Percentiles rank a stretch among this genome's conserved stretches.
phyloP scores from a whole-genome alignment of 331 rosid genomes.

The Malus hybrid region DNA sequence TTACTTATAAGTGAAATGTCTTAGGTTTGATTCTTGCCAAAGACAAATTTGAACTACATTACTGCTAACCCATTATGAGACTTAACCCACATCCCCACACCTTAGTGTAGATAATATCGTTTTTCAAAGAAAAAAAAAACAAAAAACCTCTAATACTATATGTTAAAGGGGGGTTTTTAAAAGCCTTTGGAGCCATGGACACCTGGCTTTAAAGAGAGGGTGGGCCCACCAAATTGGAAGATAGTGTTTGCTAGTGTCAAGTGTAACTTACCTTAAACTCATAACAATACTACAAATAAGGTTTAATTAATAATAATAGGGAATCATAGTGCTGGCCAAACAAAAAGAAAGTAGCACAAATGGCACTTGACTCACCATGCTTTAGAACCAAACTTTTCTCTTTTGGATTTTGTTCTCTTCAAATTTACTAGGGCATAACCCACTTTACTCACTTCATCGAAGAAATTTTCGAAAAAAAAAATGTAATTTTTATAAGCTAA shows the following conservation, averaged over 20 bases:
- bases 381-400: not conserved
- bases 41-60: no score
- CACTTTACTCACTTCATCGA: no score
- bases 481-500: no score
- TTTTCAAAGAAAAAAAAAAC: no score
- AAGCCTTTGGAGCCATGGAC: not conserved
- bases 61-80: no score
- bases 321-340: not conserved
- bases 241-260: not conserved
- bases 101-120: no score
- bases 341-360: not conserved
- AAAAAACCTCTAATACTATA: not conserved
- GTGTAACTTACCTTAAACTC: not conserved
- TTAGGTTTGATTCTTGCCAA: no score
- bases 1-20: no score
- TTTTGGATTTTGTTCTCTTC: no score
- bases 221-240: not conserved
- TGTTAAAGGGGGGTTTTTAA: not conserved
- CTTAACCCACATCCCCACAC: fast-evolving
- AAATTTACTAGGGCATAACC: no score
- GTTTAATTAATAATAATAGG: not conserved
- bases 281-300: not conserved
- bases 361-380: not conserved
- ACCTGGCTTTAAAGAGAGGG: not conserved
- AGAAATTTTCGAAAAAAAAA: no score